Evolutionary conservation across 768 basidiomycete genomes (phyloP).

Genomic region (Mrakia frigida): DNA sequence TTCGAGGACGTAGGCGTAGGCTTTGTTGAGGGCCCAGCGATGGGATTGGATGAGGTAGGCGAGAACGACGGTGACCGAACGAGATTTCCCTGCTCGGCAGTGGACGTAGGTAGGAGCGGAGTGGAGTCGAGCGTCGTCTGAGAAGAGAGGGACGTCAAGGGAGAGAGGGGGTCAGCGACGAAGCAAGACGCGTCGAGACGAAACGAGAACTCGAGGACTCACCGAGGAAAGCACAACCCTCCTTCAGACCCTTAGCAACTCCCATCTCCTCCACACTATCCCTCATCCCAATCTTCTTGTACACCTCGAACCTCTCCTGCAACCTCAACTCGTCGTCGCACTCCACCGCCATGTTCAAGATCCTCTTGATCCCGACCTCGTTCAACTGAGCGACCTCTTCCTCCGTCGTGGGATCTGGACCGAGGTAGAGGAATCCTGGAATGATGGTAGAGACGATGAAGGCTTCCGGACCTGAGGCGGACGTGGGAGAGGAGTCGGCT

Average conservation of each 20-base stretch:
- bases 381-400: constrained; percentile 73
- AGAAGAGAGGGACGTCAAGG: not conserved
- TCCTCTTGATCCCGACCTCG: constrained; percentile 71
- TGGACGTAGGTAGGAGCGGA: constrained; percentile 89
- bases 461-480: constrained; percentile 10
- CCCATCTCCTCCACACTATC: constrained; percentile 94
- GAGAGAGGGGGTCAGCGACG: not conserved
- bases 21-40: constrained; percentile 88
- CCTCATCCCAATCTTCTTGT: constrained; percentile 82
- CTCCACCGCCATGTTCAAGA: constrained; percentile 86
- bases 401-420: constrained; percentile 70
- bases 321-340: constrained; percentile 68
- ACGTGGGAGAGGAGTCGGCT: constrained; percentile 8
- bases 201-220: constrained; percentile 42
- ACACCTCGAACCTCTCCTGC: constrained; percentile 69
- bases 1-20: constrained; percentile 87
- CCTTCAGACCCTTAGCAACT: constrained; percentile 69
- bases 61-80: constrained; percentile 93
- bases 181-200: not conserved
- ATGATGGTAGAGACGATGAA: constrained; percentile 88
- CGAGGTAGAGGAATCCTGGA: constrained; percentile 83
- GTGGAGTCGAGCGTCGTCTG: constrained; percentile 87
- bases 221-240: constrained; percentile 85
- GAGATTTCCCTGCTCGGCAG: constrained; percentile 91
- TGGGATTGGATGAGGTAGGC: constrained; percentile 96